Conservation (phyloP, 768 basidiomycete species). For the Mycena polygramma region DNA sequence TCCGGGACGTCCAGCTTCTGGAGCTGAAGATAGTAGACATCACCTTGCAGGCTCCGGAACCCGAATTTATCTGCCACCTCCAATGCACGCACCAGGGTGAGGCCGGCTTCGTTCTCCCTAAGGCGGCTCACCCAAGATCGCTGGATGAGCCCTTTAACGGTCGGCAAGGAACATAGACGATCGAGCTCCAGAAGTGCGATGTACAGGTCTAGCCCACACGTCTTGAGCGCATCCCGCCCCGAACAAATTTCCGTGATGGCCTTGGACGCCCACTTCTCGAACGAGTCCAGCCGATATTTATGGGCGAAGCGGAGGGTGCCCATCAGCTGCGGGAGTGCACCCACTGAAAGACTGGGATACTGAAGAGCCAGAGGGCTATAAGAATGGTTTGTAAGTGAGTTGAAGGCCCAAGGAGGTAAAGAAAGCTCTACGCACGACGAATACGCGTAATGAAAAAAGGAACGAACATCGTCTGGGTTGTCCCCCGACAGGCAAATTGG, state of each 20-base stretch:
- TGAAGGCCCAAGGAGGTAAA: neutral
- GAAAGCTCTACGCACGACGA: slow-evolving; percentile 2
- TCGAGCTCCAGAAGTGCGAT: slow-evolving; percentile 2
- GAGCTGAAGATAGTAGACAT: slow-evolving; percentile 20
- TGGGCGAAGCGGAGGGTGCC: slow-evolving; percentile 6
- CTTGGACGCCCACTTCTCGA: slow-evolving; percentile 17
- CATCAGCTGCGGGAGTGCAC: neutral
- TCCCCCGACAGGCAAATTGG: slow-evolving; percentile 15
- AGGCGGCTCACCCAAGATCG: neutral
- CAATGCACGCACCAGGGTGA: neutral
- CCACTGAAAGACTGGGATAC: neutral
- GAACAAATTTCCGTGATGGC: slow-evolving; percentile 5
- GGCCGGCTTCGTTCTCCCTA: neutral
- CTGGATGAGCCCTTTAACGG: neutral
- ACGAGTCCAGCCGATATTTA: slow-evolving; percentile 20
- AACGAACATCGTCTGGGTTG: neutral
- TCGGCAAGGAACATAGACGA: neutral
- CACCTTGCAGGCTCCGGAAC: slow-evolving; percentile 6
- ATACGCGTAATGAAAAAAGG: slow-evolving; percentile 21
- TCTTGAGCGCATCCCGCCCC: neutral
- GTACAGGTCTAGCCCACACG: neutral
- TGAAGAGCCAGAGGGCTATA: slow-evolving; percentile 21
- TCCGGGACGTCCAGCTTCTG: neutral
- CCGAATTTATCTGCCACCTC: neutral
- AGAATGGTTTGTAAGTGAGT: neutral